These are phyloP conservation scores for Syzygium aromaticum DNA, from an alignment of 345 rosid genomes.

Conservation along the genomic window DNA sequence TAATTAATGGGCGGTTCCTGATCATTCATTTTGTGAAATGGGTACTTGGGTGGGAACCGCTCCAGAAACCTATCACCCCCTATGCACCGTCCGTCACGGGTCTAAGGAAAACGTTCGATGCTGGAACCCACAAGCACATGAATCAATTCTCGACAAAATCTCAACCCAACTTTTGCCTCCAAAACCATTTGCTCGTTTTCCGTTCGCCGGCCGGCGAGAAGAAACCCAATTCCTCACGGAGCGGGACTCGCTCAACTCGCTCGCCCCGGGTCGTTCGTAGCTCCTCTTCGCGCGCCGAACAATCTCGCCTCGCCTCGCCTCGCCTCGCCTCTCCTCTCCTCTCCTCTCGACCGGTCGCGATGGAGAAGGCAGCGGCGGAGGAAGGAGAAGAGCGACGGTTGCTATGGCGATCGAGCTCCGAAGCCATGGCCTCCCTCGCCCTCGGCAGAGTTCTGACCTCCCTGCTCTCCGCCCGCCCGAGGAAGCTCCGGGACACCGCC, in stretches of 20 bases:
- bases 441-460: constrained; percentile 52
- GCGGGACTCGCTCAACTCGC: not conserved
- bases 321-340: not conserved
- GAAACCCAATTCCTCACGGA: not conserved
- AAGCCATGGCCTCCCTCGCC: constrained; percentile 50
- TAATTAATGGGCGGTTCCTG: no score
- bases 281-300: not conserved
- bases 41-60: no score
- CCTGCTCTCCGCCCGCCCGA: constrained; percentile 58
- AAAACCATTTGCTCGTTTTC: not conserved
- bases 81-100: not conserved
- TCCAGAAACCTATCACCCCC: not conserved
- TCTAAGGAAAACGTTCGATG: not conserved
- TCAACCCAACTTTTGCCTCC: not conserved
- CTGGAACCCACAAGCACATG: not conserved
- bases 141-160: not conserved
- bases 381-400: constrained; percentile 22
- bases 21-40: no score
- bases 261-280: not conserved
- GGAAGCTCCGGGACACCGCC: constrained; percentile 50
- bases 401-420: constrained; percentile 38
- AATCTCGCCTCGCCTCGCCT: not conserved
- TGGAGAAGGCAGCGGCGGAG: constrained; percentile 1
- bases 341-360: not conserved
- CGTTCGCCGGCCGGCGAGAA: not conserved